Percentiles rank a stretch among this genome's conserved stretches.
Evolutionary conservation across 495 filamentous ascomycete species (phyloP).

Genomic region (Aspergillus kassunensis): DNA sequence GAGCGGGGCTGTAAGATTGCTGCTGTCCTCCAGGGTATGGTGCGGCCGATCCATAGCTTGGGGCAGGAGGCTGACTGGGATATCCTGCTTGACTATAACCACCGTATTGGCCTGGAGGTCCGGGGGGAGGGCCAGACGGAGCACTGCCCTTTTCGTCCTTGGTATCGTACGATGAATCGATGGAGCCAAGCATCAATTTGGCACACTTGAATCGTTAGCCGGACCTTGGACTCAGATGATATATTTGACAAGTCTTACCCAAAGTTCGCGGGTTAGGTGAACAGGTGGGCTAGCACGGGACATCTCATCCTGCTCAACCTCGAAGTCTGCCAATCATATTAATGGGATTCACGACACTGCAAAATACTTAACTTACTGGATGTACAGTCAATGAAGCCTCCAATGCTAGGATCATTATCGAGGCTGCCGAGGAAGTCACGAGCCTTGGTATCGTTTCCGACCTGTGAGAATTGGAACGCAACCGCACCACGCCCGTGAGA

Average conservation of each 20-base stretch:
- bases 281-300: conserved; percentile 50
- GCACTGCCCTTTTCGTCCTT: conserved; percentile 55
- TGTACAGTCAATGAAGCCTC: conserved; percentile 64
- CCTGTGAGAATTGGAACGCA: conserved; percentile 70
- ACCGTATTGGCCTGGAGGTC: conserved; percentile 29
- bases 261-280: conserved; percentile 61
- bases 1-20: conserved; percentile 15
- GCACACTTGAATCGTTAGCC: conserved; percentile 41
- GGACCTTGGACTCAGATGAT: neutral
- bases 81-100: conserved; percentile 23
- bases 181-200: conserved; percentile 68
- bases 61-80: neutral
- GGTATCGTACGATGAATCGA: conserved; percentile 61
- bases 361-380: conserved; percentile 68
- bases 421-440: conserved; percentile 59
- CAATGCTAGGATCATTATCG: conserved; percentile 61
- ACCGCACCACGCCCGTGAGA: conserved; percentile 51
- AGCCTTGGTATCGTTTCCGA: conserved; percentile 64
- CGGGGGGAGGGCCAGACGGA: conserved; percentile 18
- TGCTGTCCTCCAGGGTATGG: conserved; percentile 16
- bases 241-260: conserved; percentile 37
- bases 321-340: conserved; percentile 49
- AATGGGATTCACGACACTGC: too few relatives aligned
- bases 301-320: conserved; percentile 65
- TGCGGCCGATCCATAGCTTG: conserved; percentile 14